Percentiles rank a stretch among this genome's conserved stretches.
These are phyloP conservation scores for Brassica hybrid DNA, from an alignment of 441 rosid genomes.

Conservation along the genomic window DNA sequence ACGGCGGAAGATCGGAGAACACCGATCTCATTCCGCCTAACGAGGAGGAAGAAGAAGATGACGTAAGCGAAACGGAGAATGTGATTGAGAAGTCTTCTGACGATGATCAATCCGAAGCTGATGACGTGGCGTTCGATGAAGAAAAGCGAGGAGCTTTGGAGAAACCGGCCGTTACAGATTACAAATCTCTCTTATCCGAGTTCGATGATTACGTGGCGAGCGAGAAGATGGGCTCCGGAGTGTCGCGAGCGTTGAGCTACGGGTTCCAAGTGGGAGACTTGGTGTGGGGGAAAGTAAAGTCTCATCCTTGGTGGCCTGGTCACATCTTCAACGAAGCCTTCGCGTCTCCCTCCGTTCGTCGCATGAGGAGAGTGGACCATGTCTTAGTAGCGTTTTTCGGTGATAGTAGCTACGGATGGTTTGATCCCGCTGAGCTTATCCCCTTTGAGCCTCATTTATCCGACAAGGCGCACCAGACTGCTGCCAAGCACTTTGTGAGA, in stretches of 20 bases:
- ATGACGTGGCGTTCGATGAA: slow-evolving; percentile 26
- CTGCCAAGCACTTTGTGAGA: slow-evolving; percentile 68
- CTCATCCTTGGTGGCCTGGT: slow-evolving; percentile 99
- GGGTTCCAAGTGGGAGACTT: slow-evolving; percentile 94
- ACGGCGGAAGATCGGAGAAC: slow-evolving; percentile 26
- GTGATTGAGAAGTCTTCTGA: slow-evolving; percentile 27
- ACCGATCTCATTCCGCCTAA: neutral
- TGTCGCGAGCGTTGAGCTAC: slow-evolving; percentile 73
- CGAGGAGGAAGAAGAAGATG: slow-evolving; percentile 30
- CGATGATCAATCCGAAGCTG: slow-evolving; percentile 25
- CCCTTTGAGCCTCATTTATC: slow-evolving; percentile 66
- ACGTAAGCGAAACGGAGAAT: slow-evolving; percentile 11
- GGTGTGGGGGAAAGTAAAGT: slow-evolving; percentile 99
- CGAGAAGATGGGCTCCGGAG: slow-evolving; percentile 66
- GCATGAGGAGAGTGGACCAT: slow-evolving; percentile 78
- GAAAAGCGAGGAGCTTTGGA: slow-evolving; percentile 40
- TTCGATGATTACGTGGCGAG: slow-evolving; percentile 90
- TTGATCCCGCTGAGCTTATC: slow-evolving; percentile 94
- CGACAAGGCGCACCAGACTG: slow-evolving; percentile 76
- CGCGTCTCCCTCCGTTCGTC: slow-evolving; percentile 82
- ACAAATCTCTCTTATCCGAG: slow-evolving; percentile 71
- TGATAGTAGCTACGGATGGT: slow-evolving; percentile 98
- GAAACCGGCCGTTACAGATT: slow-evolving; percentile 38
- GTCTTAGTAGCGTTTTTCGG: slow-evolving; percentile 94
- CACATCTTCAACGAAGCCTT: slow-evolving; percentile 90